These are phyloP conservation scores for Parachaetomium inaequale DNA, from an alignment of 495 filamentous ascomycete genomes.

Conservation along the genomic window DNA sequence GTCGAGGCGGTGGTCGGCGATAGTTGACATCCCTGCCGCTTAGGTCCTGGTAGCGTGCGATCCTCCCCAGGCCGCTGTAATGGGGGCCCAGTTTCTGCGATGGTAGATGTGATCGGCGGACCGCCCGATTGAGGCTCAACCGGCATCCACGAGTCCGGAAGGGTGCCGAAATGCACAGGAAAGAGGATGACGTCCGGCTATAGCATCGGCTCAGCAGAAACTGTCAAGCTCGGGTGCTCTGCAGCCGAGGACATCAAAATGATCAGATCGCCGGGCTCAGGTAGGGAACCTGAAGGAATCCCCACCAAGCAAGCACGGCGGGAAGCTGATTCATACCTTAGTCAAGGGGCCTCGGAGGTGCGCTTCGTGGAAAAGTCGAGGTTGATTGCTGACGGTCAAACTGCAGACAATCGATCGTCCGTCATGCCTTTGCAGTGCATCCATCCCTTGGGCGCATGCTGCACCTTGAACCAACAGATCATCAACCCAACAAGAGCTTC, in stretches of 20 bases:
- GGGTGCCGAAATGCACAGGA: background rate
- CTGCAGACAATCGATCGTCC: background rate
- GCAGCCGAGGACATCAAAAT: background rate
- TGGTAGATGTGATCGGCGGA: constrained; percentile 9
- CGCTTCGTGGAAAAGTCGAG: background rate
- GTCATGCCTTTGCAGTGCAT: constrained; percentile 3
- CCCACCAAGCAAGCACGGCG: background rate
- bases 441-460: background rate
- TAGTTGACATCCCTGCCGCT: constrained; percentile 17
- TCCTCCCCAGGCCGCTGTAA: background rate
- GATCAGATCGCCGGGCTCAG: background rate
- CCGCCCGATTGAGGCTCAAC: constrained; percentile 1
- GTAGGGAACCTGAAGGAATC: too few relatives aligned
- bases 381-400: constrained; percentile 8
- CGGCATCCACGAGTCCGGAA: background rate
- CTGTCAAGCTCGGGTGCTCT: background rate
- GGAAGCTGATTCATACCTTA: constrained; percentile 11
- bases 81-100: background rate
- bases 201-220: background rate
- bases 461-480: background rate
- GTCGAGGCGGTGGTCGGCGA: background rate
- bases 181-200: background rate
- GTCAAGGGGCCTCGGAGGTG: background rate
- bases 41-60: background rate
- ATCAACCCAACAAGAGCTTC: background rate